Evolutionary conservation across 2,329 filamentous ascomycete species (phyloP), one percentile per base, ranked within the genome.

Genomic region (Epichloe typhina): DNA sequence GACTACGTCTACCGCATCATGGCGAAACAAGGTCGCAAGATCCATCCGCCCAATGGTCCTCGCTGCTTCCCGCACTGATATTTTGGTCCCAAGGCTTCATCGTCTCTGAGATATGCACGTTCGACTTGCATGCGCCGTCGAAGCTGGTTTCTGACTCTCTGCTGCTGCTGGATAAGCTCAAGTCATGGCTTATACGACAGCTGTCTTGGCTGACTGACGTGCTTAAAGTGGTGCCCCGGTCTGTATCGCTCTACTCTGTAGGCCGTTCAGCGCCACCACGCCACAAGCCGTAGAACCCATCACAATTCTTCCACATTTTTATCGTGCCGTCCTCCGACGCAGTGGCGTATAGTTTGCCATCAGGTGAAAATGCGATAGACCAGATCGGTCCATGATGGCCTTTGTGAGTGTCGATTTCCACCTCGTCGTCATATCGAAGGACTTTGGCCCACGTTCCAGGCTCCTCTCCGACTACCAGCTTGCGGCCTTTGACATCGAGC

Each of bases 291-390:
- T 82, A 84, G 52, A 74, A 76, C 0, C 80, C 80, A 5, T 81
- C 77, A 53, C 80, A 83, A 56, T 84, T 84, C 69, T 84, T 84
- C 80, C 80, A 84, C 73, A 98, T 74, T 71, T 98, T 98, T 66
- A 98, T 94, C 0, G 93, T 98, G 40, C 93, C 93, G 61, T 98
- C 93, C 65, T 98, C 93, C 46, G 90, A 96, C 33, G 88, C 93
- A 1, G 93, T 98, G 1, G 90, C 93, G 64, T 97, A 98, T 7
- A 98, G 73, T 64, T 95, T 96, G 45, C 90, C 90, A 62, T 98
- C 93, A 0, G 93, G 93, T 0, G 90, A 93, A 68, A 95, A 98
- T 51, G 85, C 84, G 53, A 94, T 83, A 5, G 89, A 95, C 93
- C 93, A 98, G 55, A 98, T 93, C 1, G 91, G 91, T 2, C 93